Conservation (phyloP, 768 basidiomycete genomes). For the Kondoa malvinella region DNA sequence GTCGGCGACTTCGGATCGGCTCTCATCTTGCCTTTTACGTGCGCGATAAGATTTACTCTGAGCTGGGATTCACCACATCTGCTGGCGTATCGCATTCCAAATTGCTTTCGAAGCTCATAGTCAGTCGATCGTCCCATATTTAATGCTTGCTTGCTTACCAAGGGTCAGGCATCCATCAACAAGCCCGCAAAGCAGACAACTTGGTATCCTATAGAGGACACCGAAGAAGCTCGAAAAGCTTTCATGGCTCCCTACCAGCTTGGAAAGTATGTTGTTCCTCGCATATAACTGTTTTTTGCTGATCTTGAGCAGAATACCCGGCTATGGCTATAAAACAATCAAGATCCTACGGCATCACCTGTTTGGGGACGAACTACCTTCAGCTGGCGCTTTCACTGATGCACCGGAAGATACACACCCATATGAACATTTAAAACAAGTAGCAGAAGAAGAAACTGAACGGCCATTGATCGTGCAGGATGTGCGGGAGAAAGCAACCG, state of each 20-base stretch:
- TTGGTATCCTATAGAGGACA: conserved; percentile 5
- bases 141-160: conserved; percentile 15
- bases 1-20: conserved; percentile 6
- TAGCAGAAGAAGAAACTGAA: background rate
- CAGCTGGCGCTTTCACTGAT: background rate
- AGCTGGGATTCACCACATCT: conserved; percentile 22
- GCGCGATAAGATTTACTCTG: conserved; percentile 13
- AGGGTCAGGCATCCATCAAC: conserved; percentile 24
- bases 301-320: conserved; percentile 12
- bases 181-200: conserved; percentile 26
- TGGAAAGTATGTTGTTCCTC: conserved; percentile 8
- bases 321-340: conserved; percentile 13
- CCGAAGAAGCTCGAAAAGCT: background rate
- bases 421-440: conserved; percentile 2
- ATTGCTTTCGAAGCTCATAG: conserved; percentile 23
- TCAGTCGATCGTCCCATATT: background rate
- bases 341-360: conserved; percentile 7
- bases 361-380: conserved; percentile 1
- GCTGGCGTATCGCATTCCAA: conserved; percentile 24
- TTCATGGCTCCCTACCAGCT: conserved; percentile 17
- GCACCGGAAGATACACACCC: conserved; percentile 6
- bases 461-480: conserved; percentile 11
- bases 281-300: conserved; percentile 3
- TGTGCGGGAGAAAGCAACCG: conserved; percentile 5
- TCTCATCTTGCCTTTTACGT: conserved; percentile 25